phyloP scores from a whole-genome alignment of 2,329 filamentous ascomycete genomes.

The Dactylellina drechsleri region DNA sequence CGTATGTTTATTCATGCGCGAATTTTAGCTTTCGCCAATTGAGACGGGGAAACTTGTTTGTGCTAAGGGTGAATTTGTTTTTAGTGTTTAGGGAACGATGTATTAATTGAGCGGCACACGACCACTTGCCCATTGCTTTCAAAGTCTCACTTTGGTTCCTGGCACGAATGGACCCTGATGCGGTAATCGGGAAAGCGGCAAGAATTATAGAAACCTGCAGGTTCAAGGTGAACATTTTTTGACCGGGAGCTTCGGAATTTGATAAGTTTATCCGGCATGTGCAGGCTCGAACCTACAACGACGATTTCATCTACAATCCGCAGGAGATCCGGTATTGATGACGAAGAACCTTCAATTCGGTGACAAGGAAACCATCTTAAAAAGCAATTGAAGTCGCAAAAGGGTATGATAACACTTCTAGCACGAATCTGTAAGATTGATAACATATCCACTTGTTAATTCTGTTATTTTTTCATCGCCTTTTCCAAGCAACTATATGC shows the following conservation, averaged over 20 bases:
- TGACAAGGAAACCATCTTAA: too few relatives aligned
- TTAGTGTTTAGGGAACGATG: too few relatives aligned
- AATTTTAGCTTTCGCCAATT: conserved; percentile 36
- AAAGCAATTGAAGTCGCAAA: too few relatives aligned
- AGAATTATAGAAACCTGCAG: conserved; percentile 26
- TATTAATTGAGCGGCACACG: conserved; percentile 1
- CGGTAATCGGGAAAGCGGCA: conserved; percentile 42
- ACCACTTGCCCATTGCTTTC: conserved; percentile 36
- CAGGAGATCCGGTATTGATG: conserved; percentile 37
- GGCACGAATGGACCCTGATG: conserved; percentile 39
- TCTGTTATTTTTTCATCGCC: too few relatives aligned
- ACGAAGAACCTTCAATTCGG: conserved; percentile 27
- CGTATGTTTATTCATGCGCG: conserved; percentile 38
- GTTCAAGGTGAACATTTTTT: conserved; percentile 3
- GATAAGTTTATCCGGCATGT: conserved; percentile 33
- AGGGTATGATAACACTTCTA: too few relatives aligned
- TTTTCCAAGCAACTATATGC: too few relatives aligned
- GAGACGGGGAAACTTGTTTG: background rate
- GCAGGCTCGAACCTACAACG: conserved; percentile 1
- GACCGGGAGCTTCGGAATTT: conserved; percentile 4
- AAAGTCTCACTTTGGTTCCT: conserved; percentile 24
- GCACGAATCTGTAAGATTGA: too few relatives aligned
- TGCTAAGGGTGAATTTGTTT: conserved; percentile 11
- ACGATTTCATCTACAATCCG: background rate
- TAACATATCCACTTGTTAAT: too few relatives aligned